Base-by-base conservation (phyloP, 2,329 filamentous ascomycete species). In the Trichoderma simmonsii region DNA sequence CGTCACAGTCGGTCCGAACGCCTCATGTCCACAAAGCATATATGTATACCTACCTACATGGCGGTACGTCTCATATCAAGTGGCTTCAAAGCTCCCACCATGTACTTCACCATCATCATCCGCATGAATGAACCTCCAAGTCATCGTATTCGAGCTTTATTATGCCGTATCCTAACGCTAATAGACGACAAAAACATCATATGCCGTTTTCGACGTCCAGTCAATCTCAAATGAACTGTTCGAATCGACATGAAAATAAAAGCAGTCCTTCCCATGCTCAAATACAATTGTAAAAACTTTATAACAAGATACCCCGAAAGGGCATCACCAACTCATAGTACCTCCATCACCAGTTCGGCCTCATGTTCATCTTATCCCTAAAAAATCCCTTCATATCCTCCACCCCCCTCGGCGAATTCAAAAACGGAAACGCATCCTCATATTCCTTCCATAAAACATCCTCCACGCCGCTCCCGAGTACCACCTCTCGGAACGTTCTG, bases 311-410 rank as follows among this genome's bases (percentile, higher is more conserved):
- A 54, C 21, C 21, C n/a, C 14, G 11, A 24, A 51, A 6, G 12
- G 12, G n/a, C n/a, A 6, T 8, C 36, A n/a, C 5, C 24, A 24
- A 24, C 24, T 24, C 24, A 24, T 24, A 24, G 30, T 32, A 32
- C 30, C 36, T 43, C 8, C 36, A 30, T 26, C 54, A 65, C 34
- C 36, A 71, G n/a, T 71, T 71, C 14, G 69, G 36, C 70, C 18
- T 15, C 64, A 69, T 54, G 8, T 43, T 26, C 63, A 69, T 57
- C 56, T 36, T 61, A 3, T 62, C 39, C 7, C 30, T n/a, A 5
- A 69, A 36, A 18, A 72, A 72, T 4, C 24, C 54, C 57, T 72
- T 69, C 63, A 72, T 56, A n/a, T 72, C 70, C 8, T 72, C 64
- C 54, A 69, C 56, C 15, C 64, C 64, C 11, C 24, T 30, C 21